phyloP scores from a whole-genome alignment of 1,284 basidiomycete species.

The Sanguinoderma infundibulare region DNA sequence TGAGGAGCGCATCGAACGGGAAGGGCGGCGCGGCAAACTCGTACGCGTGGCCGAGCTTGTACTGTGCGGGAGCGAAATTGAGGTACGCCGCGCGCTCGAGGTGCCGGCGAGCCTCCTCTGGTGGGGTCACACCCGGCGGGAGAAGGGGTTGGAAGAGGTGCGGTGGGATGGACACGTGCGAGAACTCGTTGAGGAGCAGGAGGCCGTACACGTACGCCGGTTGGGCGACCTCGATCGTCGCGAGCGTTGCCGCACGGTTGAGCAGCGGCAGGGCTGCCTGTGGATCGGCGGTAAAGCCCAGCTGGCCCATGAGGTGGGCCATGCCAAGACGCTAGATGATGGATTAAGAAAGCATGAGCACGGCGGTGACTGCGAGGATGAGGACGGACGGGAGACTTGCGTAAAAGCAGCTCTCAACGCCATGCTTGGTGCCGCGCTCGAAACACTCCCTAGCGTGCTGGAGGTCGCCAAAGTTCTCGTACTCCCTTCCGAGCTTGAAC shows the following conservation, averaged over 20 bases:
- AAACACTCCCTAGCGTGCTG: constrained; percentile 33
- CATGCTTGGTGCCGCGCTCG: constrained; percentile 29
- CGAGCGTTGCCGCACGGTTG: constrained; percentile 75
- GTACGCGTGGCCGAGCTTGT: constrained; percentile 91
- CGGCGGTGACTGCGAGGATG: not conserved
- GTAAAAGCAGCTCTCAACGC: constrained; percentile 30
- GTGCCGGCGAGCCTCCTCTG: constrained; percentile 54
- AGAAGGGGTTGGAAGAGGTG: constrained; percentile 58
- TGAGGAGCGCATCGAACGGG: constrained; percentile 87
- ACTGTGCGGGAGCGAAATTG: constrained; percentile 88
- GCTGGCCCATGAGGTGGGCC: constrained; percentile 88
- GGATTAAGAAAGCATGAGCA: not conserved
- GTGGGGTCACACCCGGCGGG: constrained; percentile 43
- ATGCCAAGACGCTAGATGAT: constrained; percentile 82
- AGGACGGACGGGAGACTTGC: constrained; percentile 14
- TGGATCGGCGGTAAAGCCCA: constrained; percentile 63
- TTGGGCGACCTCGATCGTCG: constrained; percentile 81
- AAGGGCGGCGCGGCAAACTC: constrained; percentile 90
- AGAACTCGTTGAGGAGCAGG: constrained; percentile 82
- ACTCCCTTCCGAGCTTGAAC: constrained; percentile 91
- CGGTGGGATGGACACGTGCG: constrained; percentile 57
- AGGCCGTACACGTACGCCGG: constrained; percentile 88
- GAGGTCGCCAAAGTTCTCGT: constrained; percentile 85
- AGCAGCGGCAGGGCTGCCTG: constrained; percentile 74
- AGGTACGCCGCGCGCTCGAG: constrained; percentile 88